Base-by-base conservation (phyloP, 176 grass and related monocot species). In the Chloris gayana region DNA sequence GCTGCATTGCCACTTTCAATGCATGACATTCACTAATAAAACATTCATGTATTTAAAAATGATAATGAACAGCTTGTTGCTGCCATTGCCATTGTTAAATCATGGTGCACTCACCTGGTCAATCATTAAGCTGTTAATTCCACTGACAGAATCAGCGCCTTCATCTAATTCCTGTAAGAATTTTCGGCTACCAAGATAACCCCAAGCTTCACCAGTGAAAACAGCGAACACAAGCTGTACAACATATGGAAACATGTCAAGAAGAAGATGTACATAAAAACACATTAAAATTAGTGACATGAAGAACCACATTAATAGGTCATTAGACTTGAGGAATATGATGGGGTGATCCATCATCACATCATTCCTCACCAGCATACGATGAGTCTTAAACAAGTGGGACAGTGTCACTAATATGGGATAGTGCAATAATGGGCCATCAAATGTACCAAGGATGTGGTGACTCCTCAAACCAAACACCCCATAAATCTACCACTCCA, bases 201-300 rank as follows among this genome's bases (percentile, higher is more conserved):
- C 96, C 96, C 96, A 98, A 72, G 92, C 86, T 83, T 98, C 96
- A 80, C 96, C 96, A 42, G 89, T 91, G 54, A 98, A 95, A 93
- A 87, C 79, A 84, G 84, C 84, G 69, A 98, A 98, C 41, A 95
- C 84, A 75, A 98, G 83, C 96, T 98, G 82, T 71, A 86, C 49
- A 18, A 26, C 29, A 47, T 70, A 64, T 63, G 24, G 34, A 18
- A 74, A 41, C 60, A 87, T 82, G 21, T 85, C 25, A 84, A 69
- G 54, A 68, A 81, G 11, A 59, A 31, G 5, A 76, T 73, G 41
- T 21, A 32, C 84, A 75, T 84, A 31, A 70, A 33, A 29, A 76
- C 18, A 74, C 62, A 69, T 67, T 2, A 32, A 6, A 30, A 37
- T 39, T 19, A 13, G 24, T 41, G 38, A 74, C 80, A 57, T 0